Percentiles rank a stretch among this genome's conserved stretches.
Conservation (phyloP, 2,329 filamentous ascomycete species). For the Ceratocystis lukuohia region DNA sequence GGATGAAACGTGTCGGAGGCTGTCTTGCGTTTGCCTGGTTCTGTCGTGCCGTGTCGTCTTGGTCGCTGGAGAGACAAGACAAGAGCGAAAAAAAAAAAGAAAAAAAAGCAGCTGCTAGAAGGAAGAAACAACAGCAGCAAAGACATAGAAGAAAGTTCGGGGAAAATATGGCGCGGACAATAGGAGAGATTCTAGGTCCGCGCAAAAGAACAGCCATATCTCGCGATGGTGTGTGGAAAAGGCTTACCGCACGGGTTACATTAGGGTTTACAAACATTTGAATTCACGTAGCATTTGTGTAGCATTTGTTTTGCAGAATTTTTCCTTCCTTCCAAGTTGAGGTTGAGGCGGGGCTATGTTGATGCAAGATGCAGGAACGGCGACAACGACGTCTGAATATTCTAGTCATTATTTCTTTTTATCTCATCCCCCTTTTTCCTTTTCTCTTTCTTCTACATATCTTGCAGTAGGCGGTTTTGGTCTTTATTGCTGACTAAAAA, state of each 20-base stretch:
- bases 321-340: neutral
- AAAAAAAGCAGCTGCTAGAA: neutral
- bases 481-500: neutral
- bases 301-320: neutral
- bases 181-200: neutral
- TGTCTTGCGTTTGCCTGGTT: neutral
- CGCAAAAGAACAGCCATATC: neutral
- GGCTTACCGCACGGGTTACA: too few relatives aligned
- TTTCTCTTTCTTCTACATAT: neutral
- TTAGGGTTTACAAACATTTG: neutral
- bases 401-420: neutral
- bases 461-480: neutral
- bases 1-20: conserved; percentile 5
- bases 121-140: neutral
- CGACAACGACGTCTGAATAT: neutral
- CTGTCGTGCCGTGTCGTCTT: neutral
- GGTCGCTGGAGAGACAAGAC: neutral
- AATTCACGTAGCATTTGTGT: neutral
- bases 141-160: neutral
- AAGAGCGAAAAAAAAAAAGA: neutral
- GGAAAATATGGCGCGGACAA: neutral
- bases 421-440: neutral
- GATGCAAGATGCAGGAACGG: neutral
- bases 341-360: neutral
- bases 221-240: neutral